Evolutionary conservation across 495 filamentous ascomycete species (phyloP), one percentile per base, ranked within the genome.

Genomic region (Astrocystis sublimbata): DNA sequence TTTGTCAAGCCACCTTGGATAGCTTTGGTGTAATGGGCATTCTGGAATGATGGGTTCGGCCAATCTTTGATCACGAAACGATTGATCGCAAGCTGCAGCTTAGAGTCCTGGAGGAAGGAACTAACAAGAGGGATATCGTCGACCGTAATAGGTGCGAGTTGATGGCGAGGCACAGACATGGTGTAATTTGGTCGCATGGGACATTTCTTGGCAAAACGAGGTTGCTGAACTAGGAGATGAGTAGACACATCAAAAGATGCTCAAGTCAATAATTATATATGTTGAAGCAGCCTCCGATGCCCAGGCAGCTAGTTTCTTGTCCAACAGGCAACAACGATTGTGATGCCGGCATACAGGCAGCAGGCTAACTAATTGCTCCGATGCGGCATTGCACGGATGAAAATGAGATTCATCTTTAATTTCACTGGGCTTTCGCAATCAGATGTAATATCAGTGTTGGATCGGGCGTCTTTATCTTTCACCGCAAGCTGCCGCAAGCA

Each of bases 1-100:
- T 65, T 56, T 4, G 50, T 24, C 10, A 65, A 5, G 3, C 41
- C 41, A 13, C 21, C 40, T 6, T 62, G 21, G 9, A 75, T 51
- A 6, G 64, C 68, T 3, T 19, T 4, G 9, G 28, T 42, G 57
- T 72, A 73, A 17, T 63, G 47, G 1, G 58, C 35, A 2, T 47
- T 54, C 19, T 72, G 74, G 17, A 61, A 23, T 1, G 26, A 47
- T 19, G 65, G 63, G 51, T 73, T 72, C 0, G 72, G 70, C 72
- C 72, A 73, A 56, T 71, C 35, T 2, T 66, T 60, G 53, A 71
- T 69, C 1, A 75, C 26, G 36, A 75, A 69, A 6, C 70, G 71
- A 55, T 74, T 75, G 60, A 76, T 71, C 15, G 65, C 71, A 2
- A 75, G 65, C 4, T 65, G 54, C 2, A 71, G 63, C 56, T 75